Evolutionary conservation across 495 filamentous ascomycete genomes (phyloP).

Genomic region (Xylaria telfairii): DNA sequence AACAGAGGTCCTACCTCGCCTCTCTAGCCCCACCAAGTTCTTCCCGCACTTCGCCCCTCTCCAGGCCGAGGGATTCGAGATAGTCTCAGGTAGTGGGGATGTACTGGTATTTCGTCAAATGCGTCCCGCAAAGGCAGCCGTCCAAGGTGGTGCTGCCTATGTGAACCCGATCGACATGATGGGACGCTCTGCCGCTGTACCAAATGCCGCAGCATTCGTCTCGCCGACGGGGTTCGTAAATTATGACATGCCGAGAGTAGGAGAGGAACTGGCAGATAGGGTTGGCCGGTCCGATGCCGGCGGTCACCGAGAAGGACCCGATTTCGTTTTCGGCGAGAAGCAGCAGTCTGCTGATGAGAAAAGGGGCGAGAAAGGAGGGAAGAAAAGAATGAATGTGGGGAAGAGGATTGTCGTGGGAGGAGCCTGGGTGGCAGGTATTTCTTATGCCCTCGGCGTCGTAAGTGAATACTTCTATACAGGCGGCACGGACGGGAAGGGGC

Average conservation of each 20-base stretch:
- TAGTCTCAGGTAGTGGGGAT: constrained; percentile 71
- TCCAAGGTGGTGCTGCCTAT: constrained; percentile 25
- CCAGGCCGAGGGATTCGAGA: constrained; percentile 72
- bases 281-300: constrained; percentile 49
- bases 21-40: constrained; percentile 75
- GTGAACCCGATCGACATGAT: constrained; percentile 66
- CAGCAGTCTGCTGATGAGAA: constrained; percentile 38
- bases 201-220: constrained; percentile 57
- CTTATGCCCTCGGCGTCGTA: constrained; percentile 73
- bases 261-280: constrained; percentile 37
- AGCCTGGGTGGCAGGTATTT: constrained; percentile 63
- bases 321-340: constrained; percentile 54
- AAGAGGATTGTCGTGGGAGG: constrained; percentile 64
- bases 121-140: constrained; percentile 33
- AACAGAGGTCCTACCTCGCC: constrained; percentile 67
- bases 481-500: constrained; percentile 58
- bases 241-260: constrained; percentile 51
- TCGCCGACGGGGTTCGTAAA: constrained; percentile 65
- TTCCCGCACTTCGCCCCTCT: constrained; percentile 70
- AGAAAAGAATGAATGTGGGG: constrained; percentile 43
- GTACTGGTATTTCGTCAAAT: constrained; percentile 75
- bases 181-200: constrained; percentile 42
- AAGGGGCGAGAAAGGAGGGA: constrained; percentile 32
- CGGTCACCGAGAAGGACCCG: constrained; percentile 63
- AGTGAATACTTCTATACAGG: constrained; percentile 69